Evolutionary conservation across 306 rosid genomes (phyloP).

Genomic region (Hippophae gyantsensis): DNA sequence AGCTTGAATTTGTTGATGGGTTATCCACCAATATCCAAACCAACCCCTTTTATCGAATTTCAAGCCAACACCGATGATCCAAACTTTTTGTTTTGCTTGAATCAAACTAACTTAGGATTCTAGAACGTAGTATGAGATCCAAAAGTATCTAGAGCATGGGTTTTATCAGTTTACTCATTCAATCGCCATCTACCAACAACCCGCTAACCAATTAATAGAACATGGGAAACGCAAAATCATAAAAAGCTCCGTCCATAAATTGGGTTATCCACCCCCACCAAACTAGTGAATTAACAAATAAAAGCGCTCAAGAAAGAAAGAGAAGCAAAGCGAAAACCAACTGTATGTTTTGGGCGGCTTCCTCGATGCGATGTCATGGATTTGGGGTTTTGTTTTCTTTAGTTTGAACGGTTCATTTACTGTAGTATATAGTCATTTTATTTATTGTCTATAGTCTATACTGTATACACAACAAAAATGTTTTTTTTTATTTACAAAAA

Average conservation of each 20-base stretch:
- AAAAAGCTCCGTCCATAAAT: slow-evolving; percentile 2
- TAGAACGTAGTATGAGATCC: slow-evolving; percentile 10
- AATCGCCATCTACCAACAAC: slow-evolving; percentile 6
- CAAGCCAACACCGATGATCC: neutral
- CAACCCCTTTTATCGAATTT: slow-evolving; percentile 1
- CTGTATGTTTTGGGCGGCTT: slow-evolving; percentile 12
- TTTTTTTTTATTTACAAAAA: no score
- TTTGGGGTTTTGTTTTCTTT: slow-evolving; percentile 5
- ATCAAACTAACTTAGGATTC: slow-evolving; percentile 1
- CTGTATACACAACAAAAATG: no score
- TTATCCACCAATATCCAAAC: slow-evolving; percentile 13
- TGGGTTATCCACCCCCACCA: slow-evolving; percentile 19
- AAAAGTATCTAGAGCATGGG: neutral
- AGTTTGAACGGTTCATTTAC: neutral
- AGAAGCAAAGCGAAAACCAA: slow-evolving; percentile 18
- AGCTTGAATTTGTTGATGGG: neutral
- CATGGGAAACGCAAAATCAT: slow-evolving; percentile 3
- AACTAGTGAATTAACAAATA: slow-evolving; percentile 1
- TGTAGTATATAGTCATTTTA: no score
- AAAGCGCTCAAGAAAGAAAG: neutral
- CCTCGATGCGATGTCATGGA: slow-evolving; percentile 19
- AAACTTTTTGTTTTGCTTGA: neutral
- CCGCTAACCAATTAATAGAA: neutral
- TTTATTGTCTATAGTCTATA: no score
- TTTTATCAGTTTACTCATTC: neutral